Base-by-base conservation (phyloP, 345 rosid species). In the Adansonia digitata region DNA sequence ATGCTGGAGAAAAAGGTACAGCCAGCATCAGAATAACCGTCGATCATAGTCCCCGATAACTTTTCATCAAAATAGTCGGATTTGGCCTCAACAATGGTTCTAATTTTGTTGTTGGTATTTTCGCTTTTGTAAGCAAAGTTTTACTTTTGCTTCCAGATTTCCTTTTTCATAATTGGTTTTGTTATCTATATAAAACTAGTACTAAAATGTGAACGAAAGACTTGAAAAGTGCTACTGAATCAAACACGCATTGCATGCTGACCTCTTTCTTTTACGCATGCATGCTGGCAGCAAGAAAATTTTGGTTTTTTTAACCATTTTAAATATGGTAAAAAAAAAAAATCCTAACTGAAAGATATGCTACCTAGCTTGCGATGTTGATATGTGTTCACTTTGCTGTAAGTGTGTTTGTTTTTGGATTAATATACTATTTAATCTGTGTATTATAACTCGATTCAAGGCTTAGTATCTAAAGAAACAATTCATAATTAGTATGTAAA, bases 1-100 rank as follows among this genome's bases (percentile, higher is more conserved):
- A 86, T 93, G 90, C 81, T 95, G 55, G 97, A 95, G 86, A 95
- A 90, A 83, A 87, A 86, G 82, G 89, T 95, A 62, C 89, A 78
- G 56, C 62, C 2, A 72, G 46, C 39, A 55, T 76, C 72, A 37
- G 86, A 84, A 64, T 75, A 79, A 45, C 53, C 43, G 17, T 24
- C 53, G 5, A 7, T 74, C 52, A 27, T 65, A n/a, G 35, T 69
- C 26, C 26, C 13, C 1, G 12, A 0, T 31, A 22, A 8, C 22
- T 22, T 71, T n/a, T 49, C 29, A 26, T 61, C 68, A 4, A 69
- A 65, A 52, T 43, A 29, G 7, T 1, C 27, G 29, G 55, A 60
- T 13, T 34, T 31, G 65, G 39, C 40, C 13, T 29, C 7, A 31
- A 29, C 65, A 17, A 29, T 45, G 45, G 72, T 31, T 72, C 26